Conservation (phyloP, 371 early-diverging fungal species). For the Entomophthora muscae region DNA sequence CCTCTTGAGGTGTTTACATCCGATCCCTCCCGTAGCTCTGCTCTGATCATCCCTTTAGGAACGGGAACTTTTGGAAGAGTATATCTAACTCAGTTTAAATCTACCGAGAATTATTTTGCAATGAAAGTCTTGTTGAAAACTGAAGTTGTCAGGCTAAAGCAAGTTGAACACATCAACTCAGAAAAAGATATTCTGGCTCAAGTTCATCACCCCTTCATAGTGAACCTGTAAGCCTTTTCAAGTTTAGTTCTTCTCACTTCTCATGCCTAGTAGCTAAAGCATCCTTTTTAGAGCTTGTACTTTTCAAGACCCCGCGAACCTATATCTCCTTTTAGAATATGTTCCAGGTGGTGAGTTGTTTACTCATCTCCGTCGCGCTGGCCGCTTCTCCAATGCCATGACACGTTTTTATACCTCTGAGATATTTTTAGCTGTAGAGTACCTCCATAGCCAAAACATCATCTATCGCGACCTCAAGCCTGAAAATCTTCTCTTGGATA, state of each 20-base stretch:
- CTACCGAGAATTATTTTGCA: conserved; percentile 62
- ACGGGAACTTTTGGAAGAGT: conserved; percentile 89
- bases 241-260: too few relatives aligned
- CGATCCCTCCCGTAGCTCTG: too few relatives aligned
- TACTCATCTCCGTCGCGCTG: conserved; percentile 77
- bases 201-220: conserved; percentile 85
- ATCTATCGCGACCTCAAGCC: conserved; percentile 95
- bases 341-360: conserved; percentile 94
- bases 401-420: conserved; percentile 70
- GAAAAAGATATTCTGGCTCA: conserved; percentile 84
- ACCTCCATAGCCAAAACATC: conserved; percentile 80
- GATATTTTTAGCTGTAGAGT: conserved; percentile 66
- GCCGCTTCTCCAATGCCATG: conserved; percentile 75
- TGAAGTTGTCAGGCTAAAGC: conserved; percentile 81
- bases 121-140: conserved; percentile 88
- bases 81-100: conserved; percentile 49
- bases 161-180: conserved; percentile 90
- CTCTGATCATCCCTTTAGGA: conserved; percentile 46
- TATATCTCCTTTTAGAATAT: conserved; percentile 95
- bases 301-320: conserved; percentile 73
- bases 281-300: conserved; percentile 21
- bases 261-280: too few relatives aligned
- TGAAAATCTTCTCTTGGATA: conserved; percentile 82
- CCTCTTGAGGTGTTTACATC: too few relatives aligned
- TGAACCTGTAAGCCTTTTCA: conserved; percentile 47